Conservation (phyloP, 257 asterid species). For the Solanum tacnaense region DNA sequence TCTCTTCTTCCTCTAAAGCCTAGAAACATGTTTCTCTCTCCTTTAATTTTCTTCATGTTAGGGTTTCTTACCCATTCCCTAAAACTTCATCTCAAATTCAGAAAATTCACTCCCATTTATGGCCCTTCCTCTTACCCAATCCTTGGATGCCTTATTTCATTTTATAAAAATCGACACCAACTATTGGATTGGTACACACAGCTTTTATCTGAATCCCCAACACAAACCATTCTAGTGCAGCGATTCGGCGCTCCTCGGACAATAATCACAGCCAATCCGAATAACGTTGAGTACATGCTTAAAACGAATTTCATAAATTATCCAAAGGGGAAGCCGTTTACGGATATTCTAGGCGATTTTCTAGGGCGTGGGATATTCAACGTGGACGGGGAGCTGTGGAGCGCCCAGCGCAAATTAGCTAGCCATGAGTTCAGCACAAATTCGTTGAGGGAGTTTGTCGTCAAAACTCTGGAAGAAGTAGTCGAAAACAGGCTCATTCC, state of each 20-base stretch:
- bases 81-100: neutral
- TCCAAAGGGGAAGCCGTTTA: conserved; percentile 61
- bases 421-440: conserved; percentile 39
- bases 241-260: conserved; percentile 24
- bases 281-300: conserved; percentile 60
- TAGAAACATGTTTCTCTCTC: conserved; percentile 1
- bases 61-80: conserved; percentile 8
- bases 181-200: conserved; percentile 56
- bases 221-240: conserved; percentile 11
- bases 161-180: conserved; percentile 51
- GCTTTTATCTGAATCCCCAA: conserved; percentile 21
- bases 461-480: conserved; percentile 21
- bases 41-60: conserved; percentile 4
- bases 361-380: conserved; percentile 67
- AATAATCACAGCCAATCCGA: conserved; percentile 45
- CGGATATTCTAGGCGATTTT: conserved; percentile 54
- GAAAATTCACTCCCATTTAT: neutral
- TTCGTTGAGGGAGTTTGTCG: conserved; percentile 22
- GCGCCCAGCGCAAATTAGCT: conserved; percentile 37
- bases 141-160: conserved; percentile 36
- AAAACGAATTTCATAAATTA: conserved; percentile 45
- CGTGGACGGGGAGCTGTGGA: conserved; percentile 62
- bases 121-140: conserved; percentile 6
- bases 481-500: neutral
- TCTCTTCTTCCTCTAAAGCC: neutral